Conservation (phyloP, 1,284 basidiomycete species). For the Spongispora temasekensis region DNA sequence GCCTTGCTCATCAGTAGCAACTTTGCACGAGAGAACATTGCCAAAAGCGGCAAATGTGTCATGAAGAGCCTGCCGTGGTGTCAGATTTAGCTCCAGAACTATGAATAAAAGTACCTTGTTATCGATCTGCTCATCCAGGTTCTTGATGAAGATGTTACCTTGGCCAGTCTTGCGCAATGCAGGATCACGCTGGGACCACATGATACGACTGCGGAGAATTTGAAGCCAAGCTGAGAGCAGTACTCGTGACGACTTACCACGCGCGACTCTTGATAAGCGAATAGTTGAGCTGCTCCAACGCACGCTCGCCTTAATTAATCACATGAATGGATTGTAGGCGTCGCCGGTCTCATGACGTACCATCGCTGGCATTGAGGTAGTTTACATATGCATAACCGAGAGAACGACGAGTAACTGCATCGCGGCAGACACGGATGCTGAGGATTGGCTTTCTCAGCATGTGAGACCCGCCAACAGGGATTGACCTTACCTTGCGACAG, state of each 20-base stretch:
- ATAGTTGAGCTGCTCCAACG: conserved; percentile 99
- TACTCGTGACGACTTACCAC: conserved; percentile 62
- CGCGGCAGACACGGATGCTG: conserved; percentile 99
- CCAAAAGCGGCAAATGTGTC: conserved; percentile 99
- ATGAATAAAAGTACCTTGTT: conserved; percentile 74
- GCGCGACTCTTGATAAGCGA: conserved; percentile 98
- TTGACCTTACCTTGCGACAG: conserved; percentile 82
- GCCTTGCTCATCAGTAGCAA: conserved; percentile 92
- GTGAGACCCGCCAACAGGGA: no score
- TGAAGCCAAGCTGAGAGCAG: conserved; percentile 2
- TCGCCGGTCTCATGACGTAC: conserved; percentile 45
- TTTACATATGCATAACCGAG: conserved; percentile 99
- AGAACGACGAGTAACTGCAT: conserved; percentile 98
- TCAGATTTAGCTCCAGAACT: conserved; percentile 4
- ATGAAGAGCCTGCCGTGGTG: conserved; percentile 78
- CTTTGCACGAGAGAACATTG: conserved; percentile 99
- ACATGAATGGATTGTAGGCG: conserved; percentile 11
- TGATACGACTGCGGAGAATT: conserved; percentile 78
- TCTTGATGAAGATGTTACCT: conserved; percentile 99
- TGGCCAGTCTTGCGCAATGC: conserved; percentile 99
- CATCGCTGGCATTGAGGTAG: conserved; percentile 95
- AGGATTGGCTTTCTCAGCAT: neutral
- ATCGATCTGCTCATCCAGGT: conserved; percentile 97
- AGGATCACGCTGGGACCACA: conserved; percentile 99
- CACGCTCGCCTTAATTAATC: conserved; percentile 78